phyloP scores from a whole-genome alignment of 495 filamentous ascomycete genomes.

The Penicillium fimorum region DNA sequence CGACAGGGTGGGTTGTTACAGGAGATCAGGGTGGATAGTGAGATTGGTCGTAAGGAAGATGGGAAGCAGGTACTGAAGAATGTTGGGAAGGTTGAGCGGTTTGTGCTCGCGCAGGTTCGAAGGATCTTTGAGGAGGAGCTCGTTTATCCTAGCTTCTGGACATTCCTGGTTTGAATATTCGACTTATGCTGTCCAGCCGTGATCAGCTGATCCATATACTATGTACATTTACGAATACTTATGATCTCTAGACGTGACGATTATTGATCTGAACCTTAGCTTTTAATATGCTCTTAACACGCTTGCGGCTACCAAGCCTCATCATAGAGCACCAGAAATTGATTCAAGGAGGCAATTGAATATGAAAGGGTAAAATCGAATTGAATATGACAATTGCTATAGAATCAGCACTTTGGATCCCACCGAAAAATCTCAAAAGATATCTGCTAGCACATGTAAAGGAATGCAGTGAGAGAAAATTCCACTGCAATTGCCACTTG shows the following conservation, averaged over 20 bases:
- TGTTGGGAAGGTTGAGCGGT: constrained; percentile 96
- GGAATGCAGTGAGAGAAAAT: neutral
- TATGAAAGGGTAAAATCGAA: neutral
- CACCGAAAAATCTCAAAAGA: constrained; percentile 1
- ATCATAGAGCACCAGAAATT: neutral
- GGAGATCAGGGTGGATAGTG: constrained; percentile 94
- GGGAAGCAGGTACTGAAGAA: constrained; percentile 96
- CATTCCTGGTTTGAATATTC: constrained; percentile 75
- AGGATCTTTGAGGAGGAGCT: constrained; percentile 98
- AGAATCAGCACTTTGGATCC: constrained; percentile 8
- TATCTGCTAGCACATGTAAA: neutral
- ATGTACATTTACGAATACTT: constrained; percentile 25
- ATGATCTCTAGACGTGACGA: constrained; percentile 15
- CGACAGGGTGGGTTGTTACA: constrained; percentile 73
- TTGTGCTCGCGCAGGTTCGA: constrained; percentile 93
- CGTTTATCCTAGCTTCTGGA: constrained; percentile 98
- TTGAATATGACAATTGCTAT: constrained; percentile 4
- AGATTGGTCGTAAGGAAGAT: constrained; percentile 87
- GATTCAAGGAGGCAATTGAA: neutral
- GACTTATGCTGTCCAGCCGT: neutral
- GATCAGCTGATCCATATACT: neutral
- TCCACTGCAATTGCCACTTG: neutral
- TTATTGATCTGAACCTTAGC: constrained; percentile 2
- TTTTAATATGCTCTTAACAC: neutral
- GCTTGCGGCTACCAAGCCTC: constrained; percentile 1